These are phyloP conservation scores for Cichorium intybus DNA, from an alignment of 140 eudicot species.

Conservation along the genomic window DNA sequence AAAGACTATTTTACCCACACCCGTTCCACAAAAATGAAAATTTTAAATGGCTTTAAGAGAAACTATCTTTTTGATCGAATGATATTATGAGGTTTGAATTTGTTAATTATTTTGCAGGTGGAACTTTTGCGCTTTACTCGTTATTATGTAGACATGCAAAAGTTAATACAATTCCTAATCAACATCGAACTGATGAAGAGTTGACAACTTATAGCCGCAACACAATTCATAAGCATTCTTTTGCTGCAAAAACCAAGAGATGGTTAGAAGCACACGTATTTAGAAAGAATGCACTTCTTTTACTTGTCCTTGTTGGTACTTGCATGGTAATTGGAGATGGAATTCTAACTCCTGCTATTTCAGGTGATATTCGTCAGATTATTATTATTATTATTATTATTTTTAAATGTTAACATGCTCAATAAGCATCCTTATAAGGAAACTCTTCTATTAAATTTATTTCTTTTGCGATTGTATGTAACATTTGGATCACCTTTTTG, in stretches of 20 bases:
- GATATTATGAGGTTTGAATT: neutral
- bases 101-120: slow-evolving; percentile 39
- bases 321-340: slow-evolving; percentile 95
- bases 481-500: neutral
- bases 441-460: neutral
- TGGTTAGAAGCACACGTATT: slow-evolving; percentile 73
- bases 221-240: slow-evolving; percentile 61
- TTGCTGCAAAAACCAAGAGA: slow-evolving; percentile 76
- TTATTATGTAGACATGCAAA: slow-evolving; percentile 77
- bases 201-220: slow-evolving; percentile 86
- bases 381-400: neutral
- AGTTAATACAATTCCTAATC: slow-evolving; percentile 74
- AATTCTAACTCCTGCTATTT: slow-evolving; percentile 85
- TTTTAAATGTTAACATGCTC: slow-evolving; percentile 4
- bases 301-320: slow-evolving; percentile 79
- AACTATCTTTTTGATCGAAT: neutral
- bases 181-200: slow-evolving; percentile 84
- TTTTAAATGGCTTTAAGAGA: neutral
- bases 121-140: slow-evolving; percentile 87
- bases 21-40: neutral
- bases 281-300: slow-evolving; percentile 64
- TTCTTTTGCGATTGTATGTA: neutral
- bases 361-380: slow-evolving; percentile 40
- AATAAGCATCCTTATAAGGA: neutral
- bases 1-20: too few relatives aligned